phyloP scores from a whole-genome alignment of 768 basidiomycete genomes.

The Lactarius hengduanensis region DNA sequence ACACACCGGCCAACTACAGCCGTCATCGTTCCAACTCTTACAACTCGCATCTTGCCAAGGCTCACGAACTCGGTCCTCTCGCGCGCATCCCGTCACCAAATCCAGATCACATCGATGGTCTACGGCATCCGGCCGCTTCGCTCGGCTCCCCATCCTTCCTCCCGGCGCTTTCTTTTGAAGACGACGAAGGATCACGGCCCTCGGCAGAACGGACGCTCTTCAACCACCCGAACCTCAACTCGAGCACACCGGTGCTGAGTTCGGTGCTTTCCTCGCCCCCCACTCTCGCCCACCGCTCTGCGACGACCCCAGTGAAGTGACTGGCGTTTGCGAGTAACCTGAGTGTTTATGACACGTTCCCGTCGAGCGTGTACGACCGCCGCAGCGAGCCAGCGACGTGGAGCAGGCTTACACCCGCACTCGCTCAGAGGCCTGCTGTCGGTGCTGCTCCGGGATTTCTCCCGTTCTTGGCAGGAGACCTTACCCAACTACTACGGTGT shows the following conservation, averaged over 20 bases:
- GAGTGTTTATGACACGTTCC: conserved; percentile 97
- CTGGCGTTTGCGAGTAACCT: conserved; percentile 89
- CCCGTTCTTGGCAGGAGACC: no score
- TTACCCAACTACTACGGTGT: no score
- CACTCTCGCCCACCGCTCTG: conserved; percentile 66
- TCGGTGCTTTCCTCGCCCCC: conserved; percentile 49
- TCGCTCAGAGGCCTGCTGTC: conserved; percentile 92
- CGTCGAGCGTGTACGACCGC: conserved; percentile 86
- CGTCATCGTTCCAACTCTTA: conserved; percentile 85
- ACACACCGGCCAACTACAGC: conserved; percentile 42
- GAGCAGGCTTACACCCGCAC: conserved; percentile 90
- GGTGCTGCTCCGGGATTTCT: no score
- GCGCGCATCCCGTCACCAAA: conserved; percentile 82
- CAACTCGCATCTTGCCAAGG: conserved; percentile 50
- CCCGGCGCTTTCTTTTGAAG: conserved; percentile 59
- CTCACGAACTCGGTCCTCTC: conserved; percentile 67
- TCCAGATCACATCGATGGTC: conserved; percentile 84
- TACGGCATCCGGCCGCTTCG: conserved; percentile 53
- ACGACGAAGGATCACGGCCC: conserved; percentile 38
- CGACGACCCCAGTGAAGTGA: conserved; percentile 66
- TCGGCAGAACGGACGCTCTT: conserved; percentile 58
- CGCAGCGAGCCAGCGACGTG: conserved; percentile 96
- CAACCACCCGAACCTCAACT: conserved; percentile 69
- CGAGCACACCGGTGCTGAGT: conserved; percentile 85
- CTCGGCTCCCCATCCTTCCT: conserved; percentile 38